These are phyloP conservation scores for Medicago arabica DNA, from an alignment of 306 rosid genomes.

Conservation along the genomic window DNA sequence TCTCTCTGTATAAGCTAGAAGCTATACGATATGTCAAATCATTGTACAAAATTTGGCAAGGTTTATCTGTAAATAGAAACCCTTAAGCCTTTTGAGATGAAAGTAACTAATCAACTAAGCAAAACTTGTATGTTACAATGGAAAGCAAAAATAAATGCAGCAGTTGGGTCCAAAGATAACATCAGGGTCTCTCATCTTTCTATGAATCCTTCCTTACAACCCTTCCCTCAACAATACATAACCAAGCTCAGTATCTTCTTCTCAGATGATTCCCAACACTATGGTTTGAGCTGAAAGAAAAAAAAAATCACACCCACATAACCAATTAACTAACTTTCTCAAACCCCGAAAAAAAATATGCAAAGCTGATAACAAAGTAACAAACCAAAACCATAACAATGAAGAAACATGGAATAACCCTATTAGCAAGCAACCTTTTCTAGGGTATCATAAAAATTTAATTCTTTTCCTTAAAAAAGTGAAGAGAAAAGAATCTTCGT, in stretches of 20 bases:
- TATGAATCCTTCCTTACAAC: slow-evolving; percentile 43
- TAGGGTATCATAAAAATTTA: background rate
- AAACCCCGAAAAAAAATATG: background rate
- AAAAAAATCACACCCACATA: slow-evolving; percentile 25
- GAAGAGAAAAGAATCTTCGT: too few relatives aligned
- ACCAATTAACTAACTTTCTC: slow-evolving; percentile 21
- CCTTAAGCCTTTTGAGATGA: slow-evolving; percentile 49
- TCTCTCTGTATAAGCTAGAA: slow-evolving; percentile 48
- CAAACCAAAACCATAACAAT: slow-evolving; percentile 35
- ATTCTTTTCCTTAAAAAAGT: background rate
- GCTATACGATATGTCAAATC: slow-evolving; percentile 46
- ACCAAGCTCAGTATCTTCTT: slow-evolving; percentile 45
- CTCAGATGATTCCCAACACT: slow-evolving; percentile 48
- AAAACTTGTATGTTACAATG: slow-evolving; percentile 45
- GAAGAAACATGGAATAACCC: slow-evolving; percentile 72
- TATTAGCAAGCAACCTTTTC: slow-evolving; percentile 58
- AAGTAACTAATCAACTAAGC: slow-evolving; percentile 51
- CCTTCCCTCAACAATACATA: slow-evolving; percentile 47
- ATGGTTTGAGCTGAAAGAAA: slow-evolving; percentile 48
- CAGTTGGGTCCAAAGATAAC: slow-evolving; percentile 45
- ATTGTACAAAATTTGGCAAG: slow-evolving; percentile 71
- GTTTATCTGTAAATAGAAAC: slow-evolving; percentile 51
- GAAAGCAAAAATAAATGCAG: slow-evolving; percentile 44
- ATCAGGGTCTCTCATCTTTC: slow-evolving; percentile 73
- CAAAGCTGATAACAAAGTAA: slow-evolving; percentile 11